These are phyloP conservation scores for Botrytis squamosa DNA, from an alignment of 2,329 filamentous ascomycete species.

Conservation along the genomic window DNA sequence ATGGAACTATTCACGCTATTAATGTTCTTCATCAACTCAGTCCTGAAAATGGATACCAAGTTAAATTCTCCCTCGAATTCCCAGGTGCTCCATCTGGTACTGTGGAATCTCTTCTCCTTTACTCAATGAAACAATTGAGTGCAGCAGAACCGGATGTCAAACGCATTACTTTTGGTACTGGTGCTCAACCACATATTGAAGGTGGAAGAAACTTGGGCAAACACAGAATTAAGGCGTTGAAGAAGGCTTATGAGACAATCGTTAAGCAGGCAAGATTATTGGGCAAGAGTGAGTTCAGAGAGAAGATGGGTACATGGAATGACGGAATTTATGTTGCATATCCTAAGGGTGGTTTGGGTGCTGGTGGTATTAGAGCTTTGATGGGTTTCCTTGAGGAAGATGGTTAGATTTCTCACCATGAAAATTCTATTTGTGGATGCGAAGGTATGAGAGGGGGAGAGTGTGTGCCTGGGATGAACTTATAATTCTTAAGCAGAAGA, in stretches of 20 bases:
- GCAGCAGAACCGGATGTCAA: slow-evolving; percentile 58
- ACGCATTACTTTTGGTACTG: slow-evolving; percentile 82
- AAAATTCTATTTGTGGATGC: not conserved
- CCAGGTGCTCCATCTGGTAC: slow-evolving; percentile 80
- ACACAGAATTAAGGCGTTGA: slow-evolving; percentile 75
- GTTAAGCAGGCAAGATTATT: slow-evolving; percentile 79
- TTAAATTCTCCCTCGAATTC: slow-evolving; percentile 96
- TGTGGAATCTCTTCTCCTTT: slow-evolving; percentile 79
- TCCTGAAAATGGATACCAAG: slow-evolving; percentile 82
- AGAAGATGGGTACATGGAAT: slow-evolving; percentile 83
- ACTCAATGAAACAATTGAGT: slow-evolving; percentile 56
- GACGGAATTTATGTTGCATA: slow-evolving; percentile 90
- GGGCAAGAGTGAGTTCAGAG: slow-evolving; percentile 83
- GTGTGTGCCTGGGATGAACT: not conserved
- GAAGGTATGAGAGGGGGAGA: too few relatives aligned
- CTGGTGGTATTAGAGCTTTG: slow-evolving; percentile 79
- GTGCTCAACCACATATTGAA: slow-evolving; percentile 70
- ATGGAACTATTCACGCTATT: slow-evolving; percentile 71
- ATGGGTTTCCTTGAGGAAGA: slow-evolving; percentile 86
- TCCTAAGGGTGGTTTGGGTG: slow-evolving; percentile 78
- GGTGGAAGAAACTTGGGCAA: slow-evolving; percentile 81
- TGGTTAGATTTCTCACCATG: not conserved
- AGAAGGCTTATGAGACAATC: slow-evolving; percentile 77
- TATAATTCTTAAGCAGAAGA: not conserved
- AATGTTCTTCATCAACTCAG: slow-evolving; percentile 82